Evolutionary conservation across 352 stramenopile genomes (phyloP), one percentile per base, ranked within the genome.

Genomic region (Phytophthora pinifolia): DNA sequence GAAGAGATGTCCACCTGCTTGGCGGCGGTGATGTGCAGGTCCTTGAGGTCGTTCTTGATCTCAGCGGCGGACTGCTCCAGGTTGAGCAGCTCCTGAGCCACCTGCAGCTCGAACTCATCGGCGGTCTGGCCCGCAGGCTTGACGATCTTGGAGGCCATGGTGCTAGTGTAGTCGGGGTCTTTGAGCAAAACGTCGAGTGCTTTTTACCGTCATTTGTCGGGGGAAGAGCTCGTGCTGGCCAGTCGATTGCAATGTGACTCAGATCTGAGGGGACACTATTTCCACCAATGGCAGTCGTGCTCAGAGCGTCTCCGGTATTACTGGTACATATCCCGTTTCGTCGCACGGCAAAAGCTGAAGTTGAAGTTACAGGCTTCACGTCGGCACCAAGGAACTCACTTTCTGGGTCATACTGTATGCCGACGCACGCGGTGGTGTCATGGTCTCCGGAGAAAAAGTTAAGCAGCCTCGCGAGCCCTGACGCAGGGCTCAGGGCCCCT

Each of bases 21-120:
- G 59, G 97, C 98, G 54, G 94, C 95, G 27, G 92, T 97, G 88
- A 99, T 99, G 89, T 99, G 98, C 54, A 99, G 86, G 67, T 98
- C 90, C 73, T 96, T 93, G 22, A 99, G 86, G 59, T 98, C 96
- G 63, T 95, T 94, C 89, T 99, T 99, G 73, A 99, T 89, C 71
- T 99, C 96, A 17, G 89, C 84, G 63, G 92, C 87, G 55, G 94
- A 98, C 75, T 95, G 95, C 79, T 97, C 83, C 36, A 93, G 75
- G 72, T 92, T 90, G 56, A 70, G 67, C n/a, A 95, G 76, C 66
- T 93, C 85, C 77, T 95, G 83, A 22, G 83, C 82, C 22, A 95
- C 85, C 71, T 93, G 85, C 67, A 89, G 76, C 70, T 95, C 85
- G 62, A 95, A 95, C 74, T 95, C 85, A 59, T 95, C 85, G 46